These are phyloP conservation scores for Lomentospora prolificans DNA, from an alignment of 2,329 filamentous ascomycete species.

Conservation along the genomic window DNA sequence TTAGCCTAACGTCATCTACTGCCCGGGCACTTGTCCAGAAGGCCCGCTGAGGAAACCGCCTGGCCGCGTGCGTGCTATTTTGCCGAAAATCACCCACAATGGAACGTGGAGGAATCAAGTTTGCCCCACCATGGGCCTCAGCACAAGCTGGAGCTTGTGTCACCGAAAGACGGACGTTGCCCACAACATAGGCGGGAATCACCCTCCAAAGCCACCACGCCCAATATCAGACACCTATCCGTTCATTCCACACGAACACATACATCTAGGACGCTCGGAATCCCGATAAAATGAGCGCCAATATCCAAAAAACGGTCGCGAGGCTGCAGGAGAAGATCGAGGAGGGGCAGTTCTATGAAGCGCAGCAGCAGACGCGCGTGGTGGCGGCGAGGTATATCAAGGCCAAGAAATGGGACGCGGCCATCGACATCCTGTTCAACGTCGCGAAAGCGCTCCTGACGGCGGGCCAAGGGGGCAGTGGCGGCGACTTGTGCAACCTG, in stretches of 20 bases:
- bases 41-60: no score
- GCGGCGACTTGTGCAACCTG: constrained; percentile 80
- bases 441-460: constrained; percentile 80
- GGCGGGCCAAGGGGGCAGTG: constrained; percentile 87
- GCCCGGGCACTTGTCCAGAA: no score
- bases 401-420: constrained; percentile 70
- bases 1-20: no score
- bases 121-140: constrained; percentile 2
- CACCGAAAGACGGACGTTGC: neutral
- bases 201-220: no score
- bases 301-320: constrained; percentile 48
- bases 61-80: neutral
- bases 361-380: constrained; percentile 94
- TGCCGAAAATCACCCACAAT: neutral
- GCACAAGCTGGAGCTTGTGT: neutral
- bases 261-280: neutral
- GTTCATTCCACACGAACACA: no score
- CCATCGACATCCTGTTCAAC: constrained; percentile 75
- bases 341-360: constrained; percentile 93
- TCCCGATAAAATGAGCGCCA: constrained; percentile 22
- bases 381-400: constrained; percentile 93
- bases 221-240: no score
- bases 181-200: no score
- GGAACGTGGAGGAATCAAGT: neutral
- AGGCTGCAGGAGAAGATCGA: constrained; percentile 76